Evolutionary conservation across 345 rosid genomes (phyloP), one percentile per base, ranked within the genome.

Genomic region (Mercurialis annua): DNA sequence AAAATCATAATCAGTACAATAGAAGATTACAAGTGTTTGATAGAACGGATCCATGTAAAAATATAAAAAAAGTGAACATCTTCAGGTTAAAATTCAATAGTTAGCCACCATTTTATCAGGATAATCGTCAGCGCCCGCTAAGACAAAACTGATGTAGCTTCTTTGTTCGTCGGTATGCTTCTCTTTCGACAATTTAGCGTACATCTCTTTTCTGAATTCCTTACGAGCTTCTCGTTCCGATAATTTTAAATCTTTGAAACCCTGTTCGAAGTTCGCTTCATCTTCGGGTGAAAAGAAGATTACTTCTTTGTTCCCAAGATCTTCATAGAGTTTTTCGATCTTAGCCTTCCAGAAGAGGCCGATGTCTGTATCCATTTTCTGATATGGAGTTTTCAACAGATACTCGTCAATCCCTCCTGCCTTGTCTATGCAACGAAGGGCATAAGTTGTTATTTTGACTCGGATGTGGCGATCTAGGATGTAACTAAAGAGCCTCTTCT

Each of bases 341-440:
- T 91, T 91, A 51, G 96, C 71, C 81, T 94, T 94, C 99, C 98
- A 94, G 64, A 67, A 80, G 18, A 94, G 84, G 62, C 98, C 98
- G 84, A 86, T 81, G 73, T 91, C 96, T 3, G 98, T 86, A 78
- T 91, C 92, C 98, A 94, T 91, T 79, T 91, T 91, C 18, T 88
- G 85, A 81, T 91, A 94, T 5, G 99, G 99, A 67, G 98, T 91
- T 76, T 85, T 91, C 31, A 94, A 82, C 71, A 94, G 75, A 77
- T 94, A 94, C 83, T 94, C 99, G 48, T 94, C 99, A n/a, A 91
- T 83, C 23, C 99, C 99, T 53, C 96, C 99, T 49, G 88, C 98
- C 80, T 91, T 94, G 81, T 94, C 99, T 20, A 94, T 86, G 91
- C 97, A 94, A 40, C 99, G 97, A 18, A 91, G 85, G 30, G 99